Evolutionary conservation across 2,329 filamentous ascomycete species (phyloP), one percentile per base, ranked within the genome.

Genomic region (Nothopassalora personata): DNA sequence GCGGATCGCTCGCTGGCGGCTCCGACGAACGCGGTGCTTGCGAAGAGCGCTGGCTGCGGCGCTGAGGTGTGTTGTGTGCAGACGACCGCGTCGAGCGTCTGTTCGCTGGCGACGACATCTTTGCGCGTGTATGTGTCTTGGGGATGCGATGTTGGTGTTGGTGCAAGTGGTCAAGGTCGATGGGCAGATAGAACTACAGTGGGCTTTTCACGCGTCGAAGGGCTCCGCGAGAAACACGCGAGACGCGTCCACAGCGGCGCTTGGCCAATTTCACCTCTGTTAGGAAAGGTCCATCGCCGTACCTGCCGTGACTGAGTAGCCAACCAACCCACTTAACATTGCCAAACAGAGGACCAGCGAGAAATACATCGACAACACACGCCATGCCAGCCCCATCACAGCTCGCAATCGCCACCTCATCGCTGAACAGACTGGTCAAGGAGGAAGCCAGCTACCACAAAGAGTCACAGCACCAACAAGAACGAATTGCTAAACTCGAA

Each of bases 361-460:
- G 19, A 48, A 55, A 6, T 6, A 31, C 36, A 47, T 28, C 34
- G 31, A 47, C 19, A 31, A 59, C 34, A 53, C 39, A 43, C 31
- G 75, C 53, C 53, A 96, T 96, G 91, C 82, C 90, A 3, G 82
- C 90, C 33, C 89, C 89, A 48, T 86, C 87, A 1, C 83, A 86
- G 67, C 85, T 97, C 73, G 76, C 84, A 68, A 94, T 97, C 71
- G 86, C 88, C 48, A 94, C 90, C 27, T 84, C 87, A 62, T 86
- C 90, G 19, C 85, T 97, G 66, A 81, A 83, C 68, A 90, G 94
- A 60, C 84, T 97, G 51, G 84, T 96, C 66, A 97, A 96, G 76
- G 94, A 99, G 75, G 90, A 97, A 75, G 80, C 83, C 43, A 93
- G 87, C 68, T 97, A 99, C 78, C 88, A 92, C 80, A 88, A 88